Base-by-base conservation (phyloP, 257 asterid genomes). In the Gentiana macrophylla region DNA sequence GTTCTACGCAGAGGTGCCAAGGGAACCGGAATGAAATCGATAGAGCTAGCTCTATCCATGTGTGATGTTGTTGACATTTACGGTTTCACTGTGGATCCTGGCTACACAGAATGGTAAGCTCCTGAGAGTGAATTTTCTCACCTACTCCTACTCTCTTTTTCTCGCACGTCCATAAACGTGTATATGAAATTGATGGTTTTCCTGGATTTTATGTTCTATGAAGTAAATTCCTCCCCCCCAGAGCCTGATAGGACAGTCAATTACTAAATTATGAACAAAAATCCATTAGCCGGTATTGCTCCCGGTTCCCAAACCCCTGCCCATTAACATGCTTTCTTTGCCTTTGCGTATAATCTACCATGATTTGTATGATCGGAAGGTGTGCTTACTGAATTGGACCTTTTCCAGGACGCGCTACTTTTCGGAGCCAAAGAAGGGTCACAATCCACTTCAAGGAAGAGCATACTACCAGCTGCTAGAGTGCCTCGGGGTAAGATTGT, bases 21-120 rank as follows among this genome's bases (percentile, higher is more conserved):
- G 75, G 98, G 98, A 72, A 92, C 98, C 56, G 98, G 98, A 74
- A 92, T 92, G 98, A 88, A 92, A 77, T 87, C 98, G 54, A 79
- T 92, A 76, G 98, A 92, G 67, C 83, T 92, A 43, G 97, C 97
- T 13, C 97, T 92, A 72, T 92, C 98, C 68, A 92, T 88, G 97
- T 92, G 97, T 50, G 98, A 92, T 72, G 57, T 77, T 67, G 96
- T 92, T 63, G 95, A 92, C 80, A 88, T 88, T 50, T 92, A 85
- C 57, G 98, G 98, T 53, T 92, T 92, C 76, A 92, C 98, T 32
- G 98, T 92, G 60, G 97, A 92, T 80, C 98, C 97, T 67, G 98
- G 98, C 68, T 92, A 92, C 72, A 92, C 98, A 2, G 96, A 92
- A 66, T 92, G 98, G 98, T 92, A 33, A 60, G 84, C 76, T 67